These are phyloP conservation scores for Monosporascus sp. DNA, from an alignment of 2,329 filamentous ascomycete species.

Conservation along the genomic window DNA sequence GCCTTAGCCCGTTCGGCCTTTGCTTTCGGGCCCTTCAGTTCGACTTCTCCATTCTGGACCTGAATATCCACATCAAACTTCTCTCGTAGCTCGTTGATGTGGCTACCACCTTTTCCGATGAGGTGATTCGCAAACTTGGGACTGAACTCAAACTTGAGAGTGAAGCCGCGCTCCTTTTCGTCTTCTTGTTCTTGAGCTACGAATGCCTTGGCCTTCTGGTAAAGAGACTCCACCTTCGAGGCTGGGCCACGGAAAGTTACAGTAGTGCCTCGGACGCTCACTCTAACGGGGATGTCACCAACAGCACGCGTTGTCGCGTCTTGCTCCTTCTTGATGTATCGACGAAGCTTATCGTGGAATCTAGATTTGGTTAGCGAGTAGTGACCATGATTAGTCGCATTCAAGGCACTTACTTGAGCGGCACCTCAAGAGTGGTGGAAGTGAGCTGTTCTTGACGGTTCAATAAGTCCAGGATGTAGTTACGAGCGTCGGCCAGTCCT, in stretches of 20 bases:
- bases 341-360: constrained; percentile 58
- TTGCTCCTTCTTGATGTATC: constrained; percentile 62
- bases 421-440: constrained; percentile 50
- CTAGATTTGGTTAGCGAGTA: constrained; percentile 29
- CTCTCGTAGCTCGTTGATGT: constrained; percentile 61
- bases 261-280: constrained; percentile 52
- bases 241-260: constrained; percentile 74
- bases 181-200: constrained; percentile 85
- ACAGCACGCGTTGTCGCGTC: constrained; percentile 42
- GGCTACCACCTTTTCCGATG: constrained; percentile 62
- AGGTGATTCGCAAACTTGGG: constrained; percentile 90
- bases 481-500: constrained; percentile 49
- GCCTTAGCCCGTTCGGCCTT: constrained; percentile 85
- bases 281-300: constrained; percentile 55
- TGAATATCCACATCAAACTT: constrained; percentile 73
- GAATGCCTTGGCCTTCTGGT: constrained; percentile 69
- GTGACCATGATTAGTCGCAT: background rate
- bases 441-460: constrained; percentile 53
- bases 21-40: constrained; percentile 90
- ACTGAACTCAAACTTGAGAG: constrained; percentile 82
- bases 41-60: constrained; percentile 88
- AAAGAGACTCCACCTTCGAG: constrained; percentile 65
- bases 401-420: constrained; percentile 42
- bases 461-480: constrained; percentile 53
- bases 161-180: constrained; percentile 89